A percentile compares a stretch with the other conserved stretches of the same genome.
Evolutionary conservation across 305 asterid species (phyloP).

Genomic region (Stenogyne calaminthoides): DNA sequence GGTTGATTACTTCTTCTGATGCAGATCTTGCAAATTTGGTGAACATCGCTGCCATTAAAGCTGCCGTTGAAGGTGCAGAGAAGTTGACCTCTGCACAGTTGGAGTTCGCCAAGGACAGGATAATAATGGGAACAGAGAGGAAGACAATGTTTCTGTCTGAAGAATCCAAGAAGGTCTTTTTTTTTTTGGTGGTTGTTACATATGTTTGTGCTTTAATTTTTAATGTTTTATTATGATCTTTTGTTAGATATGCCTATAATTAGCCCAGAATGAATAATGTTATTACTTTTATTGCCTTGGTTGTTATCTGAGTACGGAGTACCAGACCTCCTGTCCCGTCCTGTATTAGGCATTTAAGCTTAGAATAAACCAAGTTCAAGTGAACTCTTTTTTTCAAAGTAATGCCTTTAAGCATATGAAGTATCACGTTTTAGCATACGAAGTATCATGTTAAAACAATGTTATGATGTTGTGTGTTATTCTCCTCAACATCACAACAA

Average conservation of each 20-base stretch:
- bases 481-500: too few species aligned
- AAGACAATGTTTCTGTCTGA: slow-evolving; percentile 91
- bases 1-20: slow-evolving; percentile 39
- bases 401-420: too few species aligned
- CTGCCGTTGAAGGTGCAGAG: slow-evolving; percentile 97
- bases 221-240: background rate
- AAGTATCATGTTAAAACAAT: too few species aligned
- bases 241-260: background rate
- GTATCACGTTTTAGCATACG: too few species aligned
- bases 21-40: slow-evolving; percentile 97
- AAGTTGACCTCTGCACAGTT: slow-evolving; percentile 75
- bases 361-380: too few species aligned
- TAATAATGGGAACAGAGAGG: slow-evolving; percentile 98
- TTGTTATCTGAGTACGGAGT: background rate
- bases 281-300: background rate
- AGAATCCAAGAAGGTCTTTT: slow-evolving; percentile 48
- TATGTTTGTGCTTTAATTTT: background rate
- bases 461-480: too few species aligned
- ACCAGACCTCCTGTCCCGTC: background rate
- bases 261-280: background rate
- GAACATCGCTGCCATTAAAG: slow-evolving; percentile 97
- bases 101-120: slow-evolving; percentile 98
- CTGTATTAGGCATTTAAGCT: background rate
- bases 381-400: too few species aligned
- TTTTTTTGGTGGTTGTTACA: background rate